Base-by-base conservation (phyloP, 2,329 filamentous ascomycete species). In the Coniella lustricola region DNA sequence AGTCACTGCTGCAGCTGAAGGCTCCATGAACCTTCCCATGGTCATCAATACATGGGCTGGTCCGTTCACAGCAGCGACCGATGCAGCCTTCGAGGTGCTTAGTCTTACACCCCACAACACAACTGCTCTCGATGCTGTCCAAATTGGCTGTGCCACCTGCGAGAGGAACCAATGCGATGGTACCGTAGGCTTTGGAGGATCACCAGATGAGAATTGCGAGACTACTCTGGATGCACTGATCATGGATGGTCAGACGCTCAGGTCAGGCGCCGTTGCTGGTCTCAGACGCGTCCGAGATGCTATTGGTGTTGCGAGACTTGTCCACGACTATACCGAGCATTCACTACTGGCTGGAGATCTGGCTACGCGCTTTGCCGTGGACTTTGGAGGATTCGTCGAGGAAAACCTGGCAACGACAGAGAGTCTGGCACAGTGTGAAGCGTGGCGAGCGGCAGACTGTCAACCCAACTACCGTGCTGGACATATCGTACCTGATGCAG, bases 211-310 rank as follows among this genome's bases (percentile, higher is more conserved):
- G 58, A 59, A 62, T 29, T 79, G 76, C 62, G 76, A 79, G 63
- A 79, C 76, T 3, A 78, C 75, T 0, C 72, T 79, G 13, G 76
- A 79, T 60, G 75, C 76, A n/a, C 68, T 79, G 65, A 69, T 79
- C 59, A 78, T 79, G 70, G 75, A 79, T 57, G 75, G 76, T 22
- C 62, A 60, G 0, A 73, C 66, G n/a, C 67, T 79, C 63, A 75
- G 76, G 14, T 67, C 69, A 1, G 76, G 76, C 36, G 74, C 75
- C 4, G 75, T 79, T 4, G 76, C 74, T 0, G 71, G 66, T 0
- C 61, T 79, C 17, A 68, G 75, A 4, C 67, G 75, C 33, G 60
- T 79, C 17, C 66, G 62, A 34, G 63, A 74, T 51, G 75, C 74
- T 36, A 65, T 77, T 10, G 64, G 67, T 16, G 75, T 77, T 1